phyloP scores from a whole-genome alignment of 495 filamentous ascomycete genomes.

The Penicillium alfredii region DNA sequence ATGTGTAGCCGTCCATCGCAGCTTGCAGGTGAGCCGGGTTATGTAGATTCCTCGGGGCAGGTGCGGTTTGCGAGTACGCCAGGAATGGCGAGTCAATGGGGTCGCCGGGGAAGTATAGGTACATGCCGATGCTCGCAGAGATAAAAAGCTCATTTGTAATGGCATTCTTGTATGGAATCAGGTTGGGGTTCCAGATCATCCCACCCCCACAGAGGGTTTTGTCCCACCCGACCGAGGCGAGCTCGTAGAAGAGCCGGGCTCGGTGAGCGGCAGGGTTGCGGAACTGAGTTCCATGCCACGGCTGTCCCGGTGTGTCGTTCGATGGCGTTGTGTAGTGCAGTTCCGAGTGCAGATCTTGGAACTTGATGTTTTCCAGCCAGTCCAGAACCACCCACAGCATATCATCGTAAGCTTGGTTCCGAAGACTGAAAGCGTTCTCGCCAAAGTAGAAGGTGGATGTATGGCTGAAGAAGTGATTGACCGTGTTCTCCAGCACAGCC shows the following conservation, averaged over 20 bases:
- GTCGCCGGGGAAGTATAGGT: conserved; percentile 82
- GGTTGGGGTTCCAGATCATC: conserved; percentile 85
- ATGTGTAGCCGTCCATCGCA: conserved; percentile 72
- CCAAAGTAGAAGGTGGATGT: conserved; percentile 75
- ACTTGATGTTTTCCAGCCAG: conserved; percentile 80
- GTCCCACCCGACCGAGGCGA: conserved; percentile 78
- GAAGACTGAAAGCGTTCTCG: conserved; percentile 69
- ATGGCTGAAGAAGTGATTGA: conserved; percentile 80
- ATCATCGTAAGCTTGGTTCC: conserved; percentile 85
- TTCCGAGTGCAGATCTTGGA: conserved; percentile 64
- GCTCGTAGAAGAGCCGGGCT: conserved; percentile 81
- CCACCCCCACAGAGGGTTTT: conserved; percentile 70
- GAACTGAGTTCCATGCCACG: conserved; percentile 75
- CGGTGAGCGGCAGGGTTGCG: conserved; percentile 76
- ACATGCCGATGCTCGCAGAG: conserved; percentile 81
- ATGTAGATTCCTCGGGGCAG: conserved; percentile 38
- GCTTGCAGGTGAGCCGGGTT: conserved; percentile 61
- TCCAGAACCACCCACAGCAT: conserved; percentile 95
- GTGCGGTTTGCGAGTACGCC: conserved; percentile 7
- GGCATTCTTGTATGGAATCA: conserved; percentile 90
- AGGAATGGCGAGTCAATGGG: conserved; percentile 62
- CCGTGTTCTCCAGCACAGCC: conserved; percentile 58
- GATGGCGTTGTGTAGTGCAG: conserved; percentile 40
- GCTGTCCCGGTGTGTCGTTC: conserved; percentile 7
- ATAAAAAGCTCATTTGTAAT: conserved; percentile 94